These are phyloP conservation scores for Aspergillus neoniger DNA, from an alignment of 2,329 filamentous ascomycete genomes.

Conservation along the genomic window DNA sequence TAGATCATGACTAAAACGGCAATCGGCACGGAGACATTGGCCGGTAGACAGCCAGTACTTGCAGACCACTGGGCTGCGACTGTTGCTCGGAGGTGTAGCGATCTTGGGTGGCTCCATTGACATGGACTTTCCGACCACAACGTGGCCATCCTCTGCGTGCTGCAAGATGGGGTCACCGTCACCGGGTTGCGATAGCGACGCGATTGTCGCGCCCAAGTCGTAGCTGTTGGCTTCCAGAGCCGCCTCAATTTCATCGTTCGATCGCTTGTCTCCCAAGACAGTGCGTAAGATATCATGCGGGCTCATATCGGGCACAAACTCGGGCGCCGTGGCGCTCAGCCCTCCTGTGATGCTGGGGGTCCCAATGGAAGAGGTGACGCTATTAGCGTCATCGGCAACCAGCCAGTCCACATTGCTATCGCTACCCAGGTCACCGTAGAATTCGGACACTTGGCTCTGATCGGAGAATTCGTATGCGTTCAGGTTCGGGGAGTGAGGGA, in stretches of 20 bases:
- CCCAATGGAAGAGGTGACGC: constrained; percentile 76
- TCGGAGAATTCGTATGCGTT: constrained; percentile 97
- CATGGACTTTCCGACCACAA: constrained; percentile 89
- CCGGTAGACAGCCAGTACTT: constrained; percentile 96
- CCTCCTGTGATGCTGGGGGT: constrained; percentile 66
- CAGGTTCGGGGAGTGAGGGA: constrained; percentile 89
- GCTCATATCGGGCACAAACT: constrained; percentile 88
- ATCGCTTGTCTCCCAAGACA: constrained; percentile 82
- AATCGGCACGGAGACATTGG: constrained; percentile 93
- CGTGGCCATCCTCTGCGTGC: constrained; percentile 60
- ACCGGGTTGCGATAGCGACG: constrained; percentile 79
- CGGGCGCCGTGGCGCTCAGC: constrained; percentile 78
- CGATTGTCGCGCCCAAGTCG: constrained; percentile 88
- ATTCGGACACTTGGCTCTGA: constrained; percentile 75
- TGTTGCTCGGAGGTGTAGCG: constrained; percentile 71
- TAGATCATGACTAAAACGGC: constrained; percentile 93
- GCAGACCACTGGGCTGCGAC: constrained; percentile 87
- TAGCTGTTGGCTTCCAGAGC: constrained; percentile 87
- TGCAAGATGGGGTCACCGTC: constrained; percentile 53
- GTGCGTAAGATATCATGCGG: constrained; percentile 97
- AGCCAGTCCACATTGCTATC: constrained; percentile 94
- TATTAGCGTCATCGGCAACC: constrained; percentile 80
- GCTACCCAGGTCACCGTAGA: constrained; percentile 85
- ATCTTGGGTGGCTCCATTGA: constrained; percentile 70
- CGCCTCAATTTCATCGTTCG: constrained; percentile 93